These are phyloP conservation scores for Penicillium bovifimosum DNA, from an alignment of 495 filamentous ascomycete genomes.

Conservation along the genomic window DNA sequence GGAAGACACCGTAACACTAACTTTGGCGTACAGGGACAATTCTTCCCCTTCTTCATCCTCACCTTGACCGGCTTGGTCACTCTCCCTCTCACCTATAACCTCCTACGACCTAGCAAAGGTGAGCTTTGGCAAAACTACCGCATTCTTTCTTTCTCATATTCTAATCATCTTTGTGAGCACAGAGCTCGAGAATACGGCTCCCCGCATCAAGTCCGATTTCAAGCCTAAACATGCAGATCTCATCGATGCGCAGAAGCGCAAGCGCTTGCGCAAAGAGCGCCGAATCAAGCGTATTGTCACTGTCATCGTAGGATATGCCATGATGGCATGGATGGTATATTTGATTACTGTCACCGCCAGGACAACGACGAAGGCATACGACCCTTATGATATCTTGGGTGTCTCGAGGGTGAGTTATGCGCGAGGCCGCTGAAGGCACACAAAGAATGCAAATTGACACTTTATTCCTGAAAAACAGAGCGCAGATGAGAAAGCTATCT, in stretches of 20 bases:
- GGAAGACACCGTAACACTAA: constrained; percentile 3
- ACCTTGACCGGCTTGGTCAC: constrained; percentile 84
- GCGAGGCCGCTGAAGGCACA: neutral
- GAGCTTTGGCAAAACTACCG: constrained; percentile 21
- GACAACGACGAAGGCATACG: constrained; percentile 74
- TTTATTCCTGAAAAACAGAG: constrained; percentile 44
- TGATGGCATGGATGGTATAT: constrained; percentile 91
- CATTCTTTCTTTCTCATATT: neutral
- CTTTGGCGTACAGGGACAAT: constrained; percentile 63
- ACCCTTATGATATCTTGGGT: constrained; percentile 90
- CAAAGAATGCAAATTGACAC: neutral
- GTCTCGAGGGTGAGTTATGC: constrained; percentile 61
- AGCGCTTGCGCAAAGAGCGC: constrained; percentile 84
- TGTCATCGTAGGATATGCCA: constrained; percentile 67
- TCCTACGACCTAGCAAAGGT: constrained; percentile 74
- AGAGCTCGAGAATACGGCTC: constrained; percentile 63
- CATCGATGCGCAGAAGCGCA: constrained; percentile 76
- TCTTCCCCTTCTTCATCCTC: constrained; percentile 98
- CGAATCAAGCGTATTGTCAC: constrained; percentile 80
- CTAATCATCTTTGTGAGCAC: constrained; percentile 3
- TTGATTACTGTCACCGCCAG: constrained; percentile 76
- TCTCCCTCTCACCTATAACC: constrained; percentile 81
- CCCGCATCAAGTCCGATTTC: constrained; percentile 69
- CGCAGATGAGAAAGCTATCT: constrained; percentile 82
- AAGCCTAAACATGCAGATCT: constrained; percentile 76